Evolutionary conservation across 768 basidiomycete genomes (phyloP).

Genomic region (Suillus tomentosus): DNA sequence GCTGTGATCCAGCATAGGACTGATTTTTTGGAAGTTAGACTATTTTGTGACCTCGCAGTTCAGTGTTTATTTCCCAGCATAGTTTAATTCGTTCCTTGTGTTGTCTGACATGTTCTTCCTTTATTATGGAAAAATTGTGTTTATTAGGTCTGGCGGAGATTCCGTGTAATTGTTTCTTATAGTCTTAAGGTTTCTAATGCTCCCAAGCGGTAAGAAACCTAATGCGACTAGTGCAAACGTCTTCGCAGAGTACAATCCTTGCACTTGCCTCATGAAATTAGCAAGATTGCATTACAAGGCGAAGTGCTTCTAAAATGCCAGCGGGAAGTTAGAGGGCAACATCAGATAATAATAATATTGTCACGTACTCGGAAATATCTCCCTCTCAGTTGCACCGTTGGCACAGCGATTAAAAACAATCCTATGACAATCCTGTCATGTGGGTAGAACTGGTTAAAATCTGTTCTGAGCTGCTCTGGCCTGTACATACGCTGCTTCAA

Average conservation of each 20-base stretch:
- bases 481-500: conserved; percentile 39
- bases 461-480: neutral
- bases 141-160: neutral
- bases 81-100: neutral
- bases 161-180: neutral
- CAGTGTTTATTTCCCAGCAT: neutral
- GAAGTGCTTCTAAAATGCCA: neutral
- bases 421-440: conserved; percentile 31
- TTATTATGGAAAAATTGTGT: neutral
- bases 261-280: neutral
- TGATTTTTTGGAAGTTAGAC: neutral
- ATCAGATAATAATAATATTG: neutral
- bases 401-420: conserved; percentile 39
- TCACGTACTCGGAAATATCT: conserved; percentile 35
- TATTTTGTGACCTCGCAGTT: neutral
- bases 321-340: neutral
- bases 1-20: neutral
- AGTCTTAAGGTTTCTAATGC: neutral
- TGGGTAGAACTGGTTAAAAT: neutral
- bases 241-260: neutral
- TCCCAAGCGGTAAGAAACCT: neutral
- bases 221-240: neutral
- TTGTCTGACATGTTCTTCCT: neutral
- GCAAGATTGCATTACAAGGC: neutral
- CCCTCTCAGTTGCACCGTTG: conserved; percentile 38